Conservation (phyloP, 1,284 basidiomycete species). For the Heterobasidion annosum region DNA sequence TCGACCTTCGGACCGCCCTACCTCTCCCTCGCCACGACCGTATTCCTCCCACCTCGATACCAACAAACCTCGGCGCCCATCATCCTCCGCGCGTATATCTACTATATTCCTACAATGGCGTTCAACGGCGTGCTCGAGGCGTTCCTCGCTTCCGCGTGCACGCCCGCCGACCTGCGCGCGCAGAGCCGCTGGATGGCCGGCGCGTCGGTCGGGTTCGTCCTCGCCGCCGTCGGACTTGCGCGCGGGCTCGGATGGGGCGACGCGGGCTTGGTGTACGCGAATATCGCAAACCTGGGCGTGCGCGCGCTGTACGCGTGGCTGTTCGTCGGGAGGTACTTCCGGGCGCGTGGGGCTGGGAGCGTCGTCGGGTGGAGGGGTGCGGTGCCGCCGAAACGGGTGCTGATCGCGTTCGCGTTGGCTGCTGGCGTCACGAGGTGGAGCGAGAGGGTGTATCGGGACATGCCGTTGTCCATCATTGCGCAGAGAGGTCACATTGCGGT, state of each 20-base stretch:
- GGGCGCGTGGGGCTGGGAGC: constrained; percentile 9
- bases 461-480: constrained; percentile 13
- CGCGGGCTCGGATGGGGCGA: constrained; percentile 50
- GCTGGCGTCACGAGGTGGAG: constrained; percentile 20
- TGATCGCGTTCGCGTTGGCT: constrained; percentile 17
- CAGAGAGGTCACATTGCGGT: constrained; percentile 20
- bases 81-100: constrained; percentile 71
- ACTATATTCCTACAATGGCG: constrained; percentile 82
- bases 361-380: constrained; percentile 14
- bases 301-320: constrained; percentile 45
- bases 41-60: constrained; percentile 70
- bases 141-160: constrained; percentile 76
- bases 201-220: constrained; percentile 56
- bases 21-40: constrained; percentile 54
- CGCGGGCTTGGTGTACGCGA: constrained; percentile 67
- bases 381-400: constrained; percentile 18
- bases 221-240: constrained; percentile 36
- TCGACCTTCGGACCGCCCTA: constrained; percentile 70
- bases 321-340: constrained; percentile 21
- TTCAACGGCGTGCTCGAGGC: constrained; percentile 87
- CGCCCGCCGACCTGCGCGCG: constrained; percentile 46
- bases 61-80: constrained; percentile 62
- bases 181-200: constrained; percentile 67
- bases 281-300: constrained; percentile 54
- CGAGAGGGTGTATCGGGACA: constrained; percentile 10